These are phyloP conservation scores for Colletotrichum sp. DNA, from an alignment of 2,329 filamentous ascomycete genomes.

Conservation along the genomic window DNA sequence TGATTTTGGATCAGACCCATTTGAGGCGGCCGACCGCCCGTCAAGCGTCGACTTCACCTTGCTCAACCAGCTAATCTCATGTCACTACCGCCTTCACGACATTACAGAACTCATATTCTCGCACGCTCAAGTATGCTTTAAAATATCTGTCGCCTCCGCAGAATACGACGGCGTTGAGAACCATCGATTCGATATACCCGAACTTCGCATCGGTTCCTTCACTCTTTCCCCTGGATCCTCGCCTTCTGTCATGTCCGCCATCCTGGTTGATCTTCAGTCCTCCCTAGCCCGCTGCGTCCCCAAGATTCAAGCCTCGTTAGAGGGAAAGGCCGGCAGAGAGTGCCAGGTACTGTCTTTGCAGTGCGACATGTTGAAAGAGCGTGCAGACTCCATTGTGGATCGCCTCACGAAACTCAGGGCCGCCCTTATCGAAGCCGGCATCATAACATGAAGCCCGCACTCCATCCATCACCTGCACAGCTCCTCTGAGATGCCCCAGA, in stretches of 20 bases:
- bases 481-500: neutral
- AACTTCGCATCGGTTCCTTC: slow-evolving; percentile 45
- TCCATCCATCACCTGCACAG: neutral
- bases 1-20: neutral
- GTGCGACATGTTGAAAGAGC: slow-evolving; percentile 29
- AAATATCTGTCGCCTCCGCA: slow-evolving; percentile 26
- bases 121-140: slow-evolving; percentile 35
- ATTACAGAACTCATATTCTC: slow-evolving; percentile 37
- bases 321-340: slow-evolving; percentile 4
- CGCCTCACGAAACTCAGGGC: slow-evolving; percentile 19
- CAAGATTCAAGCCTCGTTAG: neutral
- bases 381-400: slow-evolving; percentile 22
- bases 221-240: slow-evolving; percentile 35
- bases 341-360: slow-evolving; percentile 28
- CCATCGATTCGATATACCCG: slow-evolving; percentile 39
- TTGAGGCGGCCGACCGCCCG: slow-evolving; percentile 17
- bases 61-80: slow-evolving; percentile 39
- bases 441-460: neutral
- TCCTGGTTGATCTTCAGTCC: slow-evolving; percentile 35
- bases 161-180: slow-evolving; percentile 29
- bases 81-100: slow-evolving; percentile 41
- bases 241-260: slow-evolving; percentile 34
- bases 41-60: slow-evolving; percentile 36
- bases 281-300: slow-evolving; percentile 18
- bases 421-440: neutral